These are phyloP conservation scores for Perkinsus marinus DNA, from an alignment of 169 alveolate species.

Conservation along the genomic window DNA sequence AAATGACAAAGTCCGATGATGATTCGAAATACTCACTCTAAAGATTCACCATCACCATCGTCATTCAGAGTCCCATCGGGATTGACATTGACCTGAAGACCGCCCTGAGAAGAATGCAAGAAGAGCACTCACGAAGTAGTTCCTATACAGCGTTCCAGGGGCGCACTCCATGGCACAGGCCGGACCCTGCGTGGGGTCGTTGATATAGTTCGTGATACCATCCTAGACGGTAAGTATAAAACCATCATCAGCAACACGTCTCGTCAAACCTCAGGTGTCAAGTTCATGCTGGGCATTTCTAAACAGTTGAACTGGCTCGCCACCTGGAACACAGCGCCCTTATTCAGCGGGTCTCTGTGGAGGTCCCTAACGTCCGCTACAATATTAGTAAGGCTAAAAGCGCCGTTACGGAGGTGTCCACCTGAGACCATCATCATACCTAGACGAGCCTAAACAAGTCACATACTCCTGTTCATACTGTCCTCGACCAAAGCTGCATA, in stretches of 20 bases:
- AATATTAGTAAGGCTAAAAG: background rate
- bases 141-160: background rate
- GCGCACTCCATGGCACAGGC: background rate
- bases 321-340: background rate
- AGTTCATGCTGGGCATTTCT: background rate
- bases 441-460: too few species aligned
- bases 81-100: background rate
- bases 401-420: background rate
- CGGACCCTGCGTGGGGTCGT: background rate
- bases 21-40: background rate
- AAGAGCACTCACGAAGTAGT: background rate
- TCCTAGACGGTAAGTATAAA: background rate
- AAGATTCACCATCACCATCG: background rate
- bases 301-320: background rate
- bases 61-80: background rate
- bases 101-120: background rate
- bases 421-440: background rate
- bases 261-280: too few species aligned
- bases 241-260: background rate
- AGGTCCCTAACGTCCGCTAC: background rate
- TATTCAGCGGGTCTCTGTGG: background rate
- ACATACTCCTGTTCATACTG: background rate
- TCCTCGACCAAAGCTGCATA: background rate
- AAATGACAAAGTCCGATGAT: background rate
- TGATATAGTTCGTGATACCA: background rate